phyloP scores from a whole-genome alignment of 345 rosid genomes.

The Luvunga scandens region DNA sequence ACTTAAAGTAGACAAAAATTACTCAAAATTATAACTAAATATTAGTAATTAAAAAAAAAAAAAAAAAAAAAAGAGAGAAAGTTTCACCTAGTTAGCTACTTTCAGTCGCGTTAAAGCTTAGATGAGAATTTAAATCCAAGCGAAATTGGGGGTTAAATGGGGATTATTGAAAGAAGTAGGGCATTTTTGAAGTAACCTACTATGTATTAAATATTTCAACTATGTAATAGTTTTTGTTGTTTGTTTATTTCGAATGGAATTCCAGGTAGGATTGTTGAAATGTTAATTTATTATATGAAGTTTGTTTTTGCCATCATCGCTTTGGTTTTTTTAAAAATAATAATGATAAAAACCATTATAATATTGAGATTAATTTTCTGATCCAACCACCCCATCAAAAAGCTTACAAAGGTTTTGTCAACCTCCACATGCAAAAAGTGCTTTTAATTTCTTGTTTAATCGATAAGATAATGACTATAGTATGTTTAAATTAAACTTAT shows the following conservation, averaged over 20 bases:
- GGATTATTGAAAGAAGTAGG: slow-evolving; percentile 11
- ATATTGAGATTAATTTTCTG: slow-evolving; percentile 17
- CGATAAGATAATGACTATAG: background rate
- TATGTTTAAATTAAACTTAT: background rate
- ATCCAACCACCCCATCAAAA: slow-evolving; percentile 53
- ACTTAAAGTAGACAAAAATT: too few relatives aligned
- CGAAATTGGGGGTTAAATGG: too few relatives aligned
- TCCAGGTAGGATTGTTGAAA: slow-evolving; percentile 42
- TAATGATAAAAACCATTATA: slow-evolving; percentile 3
- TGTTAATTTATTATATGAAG: background rate
- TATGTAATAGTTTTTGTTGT: background rate
- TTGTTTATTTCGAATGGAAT: slow-evolving; percentile 42
- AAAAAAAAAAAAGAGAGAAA: too few relatives aligned
- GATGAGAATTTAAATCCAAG: too few relatives aligned
- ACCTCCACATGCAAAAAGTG: slow-evolving; percentile 69
- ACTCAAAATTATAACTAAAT: too few relatives aligned
- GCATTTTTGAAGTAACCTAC: slow-evolving; percentile 4
- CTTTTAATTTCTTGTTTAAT: slow-evolving; percentile 17
- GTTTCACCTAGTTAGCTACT: too few relatives aligned
- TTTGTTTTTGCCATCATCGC: slow-evolving; percentile 25
- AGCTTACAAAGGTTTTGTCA: slow-evolving; percentile 39
- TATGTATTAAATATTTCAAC: background rate
- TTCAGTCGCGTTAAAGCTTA: too few relatives aligned
- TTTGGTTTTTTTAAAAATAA: slow-evolving; percentile 1
- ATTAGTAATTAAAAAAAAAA: too few relatives aligned